Evolutionary conservation across 129 eudicot genomes (phyloP), one percentile per base, ranked within the genome.

Genomic region (Cynara cardunculus): DNA sequence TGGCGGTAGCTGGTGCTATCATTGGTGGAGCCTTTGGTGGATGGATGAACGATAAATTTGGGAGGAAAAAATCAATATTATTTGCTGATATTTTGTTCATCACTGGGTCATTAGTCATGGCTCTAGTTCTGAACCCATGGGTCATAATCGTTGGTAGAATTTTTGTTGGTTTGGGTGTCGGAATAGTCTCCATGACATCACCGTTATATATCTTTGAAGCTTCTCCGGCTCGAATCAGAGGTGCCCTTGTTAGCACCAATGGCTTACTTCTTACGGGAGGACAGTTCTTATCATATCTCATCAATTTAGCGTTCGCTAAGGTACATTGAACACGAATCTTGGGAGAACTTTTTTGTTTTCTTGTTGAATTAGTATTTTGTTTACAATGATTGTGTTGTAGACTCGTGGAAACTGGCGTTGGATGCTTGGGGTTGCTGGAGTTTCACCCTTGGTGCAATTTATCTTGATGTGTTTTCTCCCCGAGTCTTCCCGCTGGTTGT

Each of bases 401-500:
- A 83, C 89, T 30, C 89, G 86, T 2, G 93, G 97, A 44, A 92
- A 88, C 7, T 90, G 96, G 96, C 85, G 96, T 5, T 90, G 96
- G 96, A 93, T 93, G 98, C 90, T 93, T 14, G 96, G 94, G 41
- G 83, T 93, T 21, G 98, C 96, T 14, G 92, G 89, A 71, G 76
- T 93, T 79, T 94, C 96, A 6, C 91, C 94, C 11, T 34, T 87
- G 31, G 80, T 93, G 25, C 98, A 90, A 75, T 88, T 93, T 81
- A 6, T 89, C 28, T 78, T 93, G 59, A 90, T 89, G 98, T 59
- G 90, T 30, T 85, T 80, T 2, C 90, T 93, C 44, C 98, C 96
- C 0, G 98, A 93, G 85, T 93, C 96, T 76, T 94, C 98, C 14
- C 85, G 96, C 80, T 93, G 97, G 97, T 81, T 93, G 25, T 89